Percentiles rank a stretch among this genome's conserved stretches.
Conservation (phyloP, 1,139 yeast species). For the Oligophagozyma castellii region DNA sequence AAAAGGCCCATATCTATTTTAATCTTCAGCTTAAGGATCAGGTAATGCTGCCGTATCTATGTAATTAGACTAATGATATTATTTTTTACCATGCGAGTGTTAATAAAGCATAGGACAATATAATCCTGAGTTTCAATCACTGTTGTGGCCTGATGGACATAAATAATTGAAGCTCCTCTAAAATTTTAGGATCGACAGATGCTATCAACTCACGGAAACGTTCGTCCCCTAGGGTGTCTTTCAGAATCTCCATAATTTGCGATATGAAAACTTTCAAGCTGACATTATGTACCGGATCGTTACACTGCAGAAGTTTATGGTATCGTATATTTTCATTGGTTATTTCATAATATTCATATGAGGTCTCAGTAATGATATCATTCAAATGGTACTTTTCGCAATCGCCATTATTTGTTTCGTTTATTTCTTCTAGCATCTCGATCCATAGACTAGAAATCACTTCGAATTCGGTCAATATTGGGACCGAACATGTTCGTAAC, state of each 20-base stretch:
- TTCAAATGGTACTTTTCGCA: conserved; percentile 51
- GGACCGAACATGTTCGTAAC: conserved; percentile 24
- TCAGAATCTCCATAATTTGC: conserved; percentile 21
- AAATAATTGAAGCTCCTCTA: conserved; percentile 26
- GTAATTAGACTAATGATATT: too few relatives aligned
- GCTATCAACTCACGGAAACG: conserved; percentile 18
- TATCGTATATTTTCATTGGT: conserved; percentile 49
- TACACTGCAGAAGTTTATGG: conserved; percentile 30
- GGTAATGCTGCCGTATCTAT: too few relatives aligned
- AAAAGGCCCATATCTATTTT: too few relatives aligned
- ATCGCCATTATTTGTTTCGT: conserved; percentile 45
- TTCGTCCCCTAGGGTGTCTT: conserved; percentile 20
- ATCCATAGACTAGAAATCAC: conserved; percentile 41
- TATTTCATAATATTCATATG: conserved; percentile 12
- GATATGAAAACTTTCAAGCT: conserved; percentile 29
- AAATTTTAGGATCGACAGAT: conserved; percentile 16
- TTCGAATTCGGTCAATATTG: conserved; percentile 23
- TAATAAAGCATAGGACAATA: too few relatives aligned
- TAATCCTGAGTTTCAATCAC: too few relatives aligned
- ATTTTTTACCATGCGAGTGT: too few relatives aligned
- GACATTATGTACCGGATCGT: conserved; percentile 50
- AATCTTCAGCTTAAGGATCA: too few relatives aligned
- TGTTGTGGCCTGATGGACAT: conserved; percentile 10
- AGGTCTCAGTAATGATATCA: conserved; percentile 27
- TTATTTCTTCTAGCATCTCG: conserved; percentile 57